Evolutionary conservation across 805 yeast species (phyloP).

Genomic region (Zygosaccharomyces kombuchaensis): DNA sequence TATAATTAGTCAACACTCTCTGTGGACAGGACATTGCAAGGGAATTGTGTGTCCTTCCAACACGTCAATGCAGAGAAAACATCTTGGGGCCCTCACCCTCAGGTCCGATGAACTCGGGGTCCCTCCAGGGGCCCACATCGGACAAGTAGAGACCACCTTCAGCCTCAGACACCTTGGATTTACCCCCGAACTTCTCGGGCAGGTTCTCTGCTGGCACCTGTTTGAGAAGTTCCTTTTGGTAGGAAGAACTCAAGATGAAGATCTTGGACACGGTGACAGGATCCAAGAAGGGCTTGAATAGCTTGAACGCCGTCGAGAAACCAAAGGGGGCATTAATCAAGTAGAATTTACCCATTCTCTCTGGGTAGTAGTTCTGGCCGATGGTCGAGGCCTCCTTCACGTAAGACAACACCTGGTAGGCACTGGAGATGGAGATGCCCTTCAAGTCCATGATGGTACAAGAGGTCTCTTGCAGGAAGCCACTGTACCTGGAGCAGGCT

Average conservation of each 20-base stretch:
- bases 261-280: conserved; percentile 97
- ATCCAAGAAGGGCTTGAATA: conserved; percentile 91
- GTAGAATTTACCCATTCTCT: conserved; percentile 98
- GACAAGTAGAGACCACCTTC: conserved; percentile 81
- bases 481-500: conserved; percentile 84
- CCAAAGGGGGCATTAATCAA: conserved; percentile 97
- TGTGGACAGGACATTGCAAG: not conserved
- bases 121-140: conserved; percentile 98
- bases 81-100: conserved; percentile 89
- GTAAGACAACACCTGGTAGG: conserved; percentile 79
- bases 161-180: conserved; percentile 56
- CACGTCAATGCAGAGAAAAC: conserved; percentile 23
- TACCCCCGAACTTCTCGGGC: conserved; percentile 89
- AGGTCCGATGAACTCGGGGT: conserved; percentile 79
- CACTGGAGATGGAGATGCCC: conserved; percentile 83
- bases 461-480: conserved; percentile 82
- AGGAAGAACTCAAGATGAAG: conserved; percentile 75
- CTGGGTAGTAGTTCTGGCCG: conserved; percentile 97
- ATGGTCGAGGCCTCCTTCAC: conserved; percentile 90
- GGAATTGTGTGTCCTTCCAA: not conserved
- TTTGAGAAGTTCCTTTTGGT: conserved; percentile 75
- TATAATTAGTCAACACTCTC: not conserved
- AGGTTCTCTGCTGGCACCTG: conserved; percentile 93
- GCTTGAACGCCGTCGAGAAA: conserved; percentile 85
- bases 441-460: conserved; percentile 94